Conservation (phyloP, 495 filamentous ascomycete species). For the Penicillium goetzii region DNA sequence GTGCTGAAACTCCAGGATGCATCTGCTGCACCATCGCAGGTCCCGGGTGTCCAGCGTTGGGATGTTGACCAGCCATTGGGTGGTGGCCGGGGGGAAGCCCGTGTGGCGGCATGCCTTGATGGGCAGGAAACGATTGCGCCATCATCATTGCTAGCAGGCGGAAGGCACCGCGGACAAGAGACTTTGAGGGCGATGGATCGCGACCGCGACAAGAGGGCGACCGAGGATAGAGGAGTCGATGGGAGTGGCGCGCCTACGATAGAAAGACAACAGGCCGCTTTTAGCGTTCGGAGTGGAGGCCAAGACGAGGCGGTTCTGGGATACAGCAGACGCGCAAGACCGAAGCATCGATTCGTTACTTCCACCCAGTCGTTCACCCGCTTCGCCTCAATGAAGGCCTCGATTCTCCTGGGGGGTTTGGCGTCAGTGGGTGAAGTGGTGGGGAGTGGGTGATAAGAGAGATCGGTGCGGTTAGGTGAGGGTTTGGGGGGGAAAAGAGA, state of each 20-base stretch:
- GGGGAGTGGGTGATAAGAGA: conserved; percentile 23
- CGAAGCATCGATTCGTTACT: conserved; percentile 39
- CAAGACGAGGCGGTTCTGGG: conserved; percentile 40
- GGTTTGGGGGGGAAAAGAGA: conserved; percentile 26
- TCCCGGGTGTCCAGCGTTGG: conserved; percentile 57
- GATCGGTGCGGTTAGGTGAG: conserved; percentile 7
- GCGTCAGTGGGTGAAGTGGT: conserved; percentile 19
- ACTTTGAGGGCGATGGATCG: conserved; percentile 26
- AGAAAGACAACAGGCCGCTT: conserved; percentile 44
- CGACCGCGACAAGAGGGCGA: conserved; percentile 27
- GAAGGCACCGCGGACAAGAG: conserved; percentile 41
- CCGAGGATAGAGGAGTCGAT: conserved; percentile 22
- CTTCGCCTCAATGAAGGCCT: conserved; percentile 35
- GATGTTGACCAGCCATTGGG: conserved; percentile 75
- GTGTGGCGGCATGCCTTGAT: conserved; percentile 74
- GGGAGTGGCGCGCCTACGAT: conserved; percentile 43
- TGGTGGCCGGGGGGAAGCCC: conserved; percentile 80
- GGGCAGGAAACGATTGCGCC: conserved; percentile 70
- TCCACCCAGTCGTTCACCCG: conserved; percentile 35
- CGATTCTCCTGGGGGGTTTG: conserved; percentile 18
- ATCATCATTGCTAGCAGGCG: conserved; percentile 69
- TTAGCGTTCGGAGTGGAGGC: conserved; percentile 49
- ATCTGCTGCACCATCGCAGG: conserved; percentile 75
- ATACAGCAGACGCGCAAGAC: conserved; percentile 35
- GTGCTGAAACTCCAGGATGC: conserved; percentile 83